Percentiles rank a stretch among this genome's conserved stretches.
Evolutionary conservation across 2,329 filamentous ascomycete species (phyloP).

Genomic region (Apiospora saccharicola): DNA sequence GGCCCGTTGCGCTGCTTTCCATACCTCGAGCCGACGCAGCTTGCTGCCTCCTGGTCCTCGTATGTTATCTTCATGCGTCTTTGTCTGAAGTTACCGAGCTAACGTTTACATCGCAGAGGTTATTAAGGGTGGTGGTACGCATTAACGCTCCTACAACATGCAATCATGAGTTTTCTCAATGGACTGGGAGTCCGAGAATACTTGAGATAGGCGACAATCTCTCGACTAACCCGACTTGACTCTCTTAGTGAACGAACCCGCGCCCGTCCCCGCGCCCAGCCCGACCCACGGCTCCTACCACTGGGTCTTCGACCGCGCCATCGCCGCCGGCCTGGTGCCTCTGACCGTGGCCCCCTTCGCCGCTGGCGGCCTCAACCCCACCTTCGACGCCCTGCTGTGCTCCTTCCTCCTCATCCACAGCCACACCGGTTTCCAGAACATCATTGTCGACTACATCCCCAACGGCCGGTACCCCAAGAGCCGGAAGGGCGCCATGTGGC

Average conservation of each 20-base stretch:
- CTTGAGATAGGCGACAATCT: background rate
- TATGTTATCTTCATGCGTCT: conserved; percentile 55
- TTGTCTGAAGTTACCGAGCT: conserved; percentile 42
- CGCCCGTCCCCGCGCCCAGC: conserved; percentile 72
- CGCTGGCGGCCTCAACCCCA: conserved; percentile 87
- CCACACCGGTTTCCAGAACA: conserved; percentile 92
- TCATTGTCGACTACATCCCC: conserved; percentile 93
- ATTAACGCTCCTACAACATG: background rate
- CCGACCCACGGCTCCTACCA: conserved; percentile 94
- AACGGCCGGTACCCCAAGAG: conserved; percentile 70
- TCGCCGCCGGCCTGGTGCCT: conserved; percentile 84
- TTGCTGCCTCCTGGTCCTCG: conserved; percentile 87
- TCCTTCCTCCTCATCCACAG: conserved; percentile 87
- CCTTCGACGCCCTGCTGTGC: conserved; percentile 86
- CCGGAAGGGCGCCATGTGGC: conserved; percentile 76
- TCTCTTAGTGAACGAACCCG: conserved; percentile 82
- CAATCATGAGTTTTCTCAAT: background rate
- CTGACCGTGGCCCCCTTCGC: conserved; percentile 92
- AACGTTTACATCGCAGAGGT: conserved; percentile 63
- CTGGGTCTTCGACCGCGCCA: conserved; percentile 93
- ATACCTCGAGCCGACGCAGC: conserved; percentile 77
- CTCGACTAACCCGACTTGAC: conserved; percentile 29
- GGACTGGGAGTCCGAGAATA: background rate
- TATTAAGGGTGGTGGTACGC: conserved; percentile 77
- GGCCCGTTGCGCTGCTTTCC: conserved; percentile 79